Conservation (phyloP, 495 filamentous ascomycete species). For the Xylaria palmicola region DNA sequence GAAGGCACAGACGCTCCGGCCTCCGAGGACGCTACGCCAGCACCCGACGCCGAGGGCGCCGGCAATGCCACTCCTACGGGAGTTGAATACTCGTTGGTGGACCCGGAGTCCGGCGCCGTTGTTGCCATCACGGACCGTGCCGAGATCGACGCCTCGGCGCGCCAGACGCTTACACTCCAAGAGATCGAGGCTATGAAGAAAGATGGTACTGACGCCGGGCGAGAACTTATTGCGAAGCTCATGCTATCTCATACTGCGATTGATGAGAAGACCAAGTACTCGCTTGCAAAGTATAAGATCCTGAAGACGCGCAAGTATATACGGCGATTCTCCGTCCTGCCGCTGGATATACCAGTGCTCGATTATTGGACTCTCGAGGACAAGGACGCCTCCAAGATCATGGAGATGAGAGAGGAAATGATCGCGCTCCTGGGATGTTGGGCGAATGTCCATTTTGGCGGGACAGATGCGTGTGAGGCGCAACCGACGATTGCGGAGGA, state of each 20-base stretch:
- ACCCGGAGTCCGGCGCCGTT: slow-evolving; percentile 49
- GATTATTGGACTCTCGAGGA: slow-evolving; percentile 71
- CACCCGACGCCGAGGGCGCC: slow-evolving; percentile 33
- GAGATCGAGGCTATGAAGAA: slow-evolving; percentile 93
- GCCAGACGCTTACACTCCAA: slow-evolving; percentile 76
- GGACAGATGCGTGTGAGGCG: slow-evolving; percentile 33
- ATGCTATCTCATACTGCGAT: slow-evolving; percentile 79
- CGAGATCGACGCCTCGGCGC: slow-evolving; percentile 74
- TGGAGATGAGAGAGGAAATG: slow-evolving; percentile 87
- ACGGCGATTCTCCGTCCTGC: slow-evolving; percentile 77
- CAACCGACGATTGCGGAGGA: slow-evolving; percentile 14
- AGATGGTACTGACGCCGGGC: slow-evolving; percentile 71
- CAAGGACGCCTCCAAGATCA: slow-evolving; percentile 72
- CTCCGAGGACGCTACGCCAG: slow-evolving; percentile 30
- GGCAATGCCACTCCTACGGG: slow-evolving; percentile 27
- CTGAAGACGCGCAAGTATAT: slow-evolving; percentile 94
- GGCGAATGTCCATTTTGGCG: slow-evolving; percentile 52
- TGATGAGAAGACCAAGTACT: slow-evolving; percentile 92
- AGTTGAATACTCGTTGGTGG: slow-evolving; percentile 44
- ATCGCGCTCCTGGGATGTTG: slow-evolving; percentile 63
- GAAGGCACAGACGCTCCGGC: slow-evolving; percentile 42
- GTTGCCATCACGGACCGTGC: slow-evolving; percentile 77
- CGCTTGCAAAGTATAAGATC: slow-evolving; percentile 89
- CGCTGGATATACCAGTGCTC: slow-evolving; percentile 73
- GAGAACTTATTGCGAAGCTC: slow-evolving; percentile 84